Evolutionary conservation across 2,329 filamentous ascomycete genomes (phyloP), one percentile per base, ranked within the genome.

Genomic region (Aspergillus intermedius): DNA sequence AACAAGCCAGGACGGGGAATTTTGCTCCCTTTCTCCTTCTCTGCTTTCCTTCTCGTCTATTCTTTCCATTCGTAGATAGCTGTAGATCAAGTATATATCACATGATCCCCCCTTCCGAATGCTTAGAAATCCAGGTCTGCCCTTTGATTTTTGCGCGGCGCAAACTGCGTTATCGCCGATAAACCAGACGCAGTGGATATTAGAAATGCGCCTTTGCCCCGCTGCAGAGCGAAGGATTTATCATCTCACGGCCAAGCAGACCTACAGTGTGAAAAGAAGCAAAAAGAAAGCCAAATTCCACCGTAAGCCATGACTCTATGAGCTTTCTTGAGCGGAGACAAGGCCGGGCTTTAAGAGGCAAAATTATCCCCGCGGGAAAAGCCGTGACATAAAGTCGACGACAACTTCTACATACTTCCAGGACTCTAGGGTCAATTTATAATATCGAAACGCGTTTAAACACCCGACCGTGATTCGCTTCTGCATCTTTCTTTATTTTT

Each of bases 61-160:
- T 30, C 25, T 30, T 30, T 30, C 25, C 25, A 4, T 30, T 30
- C 25, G 25, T 30, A 30, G 25, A 12, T 4, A 12, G 25, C 34
- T 7, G 15, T 35, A 35, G 15, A 35, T 17, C n/a, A 35, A 15
- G 3, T n/a, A 35, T 5, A 39, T 30, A 47, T 47, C 45, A 47
- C 45, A 41, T 47, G 45, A 47, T n/a, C 35, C 17, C 21, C 21
- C 21, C 21, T 3, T 13, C 40, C 39, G n/a, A 15, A 21, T 54
- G 56, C 56, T 58, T 58, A 58, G 53, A 57, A 58, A 58, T 57
- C 53, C 47, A 40, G 19, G 5, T 10, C 19, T 30, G 8, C 15
- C 34, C n/a, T 32, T 41, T 10, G 12, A 19, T 5, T 41, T 22
- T 22, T 22, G 22, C 4, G 34, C 34, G 19, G 35, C 12, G 35